These are phyloP conservation scores for Penicillium hordei DNA, from an alignment of 2,329 filamentous ascomycete genomes.

Conservation along the genomic window DNA sequence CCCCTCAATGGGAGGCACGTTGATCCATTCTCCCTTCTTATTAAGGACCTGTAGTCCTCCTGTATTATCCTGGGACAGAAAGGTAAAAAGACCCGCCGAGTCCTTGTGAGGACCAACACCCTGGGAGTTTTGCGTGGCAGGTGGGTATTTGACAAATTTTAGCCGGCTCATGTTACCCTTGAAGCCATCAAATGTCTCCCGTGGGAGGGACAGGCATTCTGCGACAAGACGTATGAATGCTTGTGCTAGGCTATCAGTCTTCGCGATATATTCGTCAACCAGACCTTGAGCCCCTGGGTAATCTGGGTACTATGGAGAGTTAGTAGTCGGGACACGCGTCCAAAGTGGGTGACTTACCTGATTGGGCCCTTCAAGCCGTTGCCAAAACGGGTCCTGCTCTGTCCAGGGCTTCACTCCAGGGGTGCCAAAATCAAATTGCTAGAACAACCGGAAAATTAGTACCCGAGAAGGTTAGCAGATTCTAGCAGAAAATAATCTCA, in stretches of 20 bases:
- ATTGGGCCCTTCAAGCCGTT: slow-evolving; percentile 37
- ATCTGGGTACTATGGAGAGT: slow-evolving; percentile 26
- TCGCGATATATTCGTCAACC: slow-evolving; percentile 52
- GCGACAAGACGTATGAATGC: slow-evolving; percentile 57
- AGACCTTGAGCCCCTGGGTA: slow-evolving; percentile 24
- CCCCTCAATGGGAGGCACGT: slow-evolving; percentile 44
- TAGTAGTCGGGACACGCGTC: not conserved
- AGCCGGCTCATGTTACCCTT: slow-evolving; percentile 51
- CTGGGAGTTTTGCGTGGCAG: slow-evolving; percentile 41
- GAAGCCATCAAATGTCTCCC: slow-evolving; percentile 53
- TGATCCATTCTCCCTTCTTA: slow-evolving; percentile 48
- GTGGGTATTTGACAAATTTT: slow-evolving; percentile 59
- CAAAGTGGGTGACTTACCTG: slow-evolving; percentile 19
- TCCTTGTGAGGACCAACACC: slow-evolving; percentile 61
- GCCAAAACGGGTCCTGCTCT: slow-evolving; percentile 46
- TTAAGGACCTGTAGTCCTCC: slow-evolving; percentile 51
- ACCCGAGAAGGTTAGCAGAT: not conserved
- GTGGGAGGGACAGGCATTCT: slow-evolving; percentile 53
- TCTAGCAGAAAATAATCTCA: slow-evolving; percentile 5
- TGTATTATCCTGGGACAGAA: slow-evolving; percentile 44
- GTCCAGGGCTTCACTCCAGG: slow-evolving; percentile 31
- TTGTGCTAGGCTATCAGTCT: slow-evolving; percentile 50
- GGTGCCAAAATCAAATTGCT: slow-evolving; percentile 47
- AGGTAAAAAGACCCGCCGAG: slow-evolving; percentile 48
- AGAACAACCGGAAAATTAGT: slow-evolving; percentile 17